These are phyloP conservation scores for Stagonosporopsis rhizophila DNA, from an alignment of 2,329 filamentous ascomycete genomes.

Conservation along the genomic window DNA sequence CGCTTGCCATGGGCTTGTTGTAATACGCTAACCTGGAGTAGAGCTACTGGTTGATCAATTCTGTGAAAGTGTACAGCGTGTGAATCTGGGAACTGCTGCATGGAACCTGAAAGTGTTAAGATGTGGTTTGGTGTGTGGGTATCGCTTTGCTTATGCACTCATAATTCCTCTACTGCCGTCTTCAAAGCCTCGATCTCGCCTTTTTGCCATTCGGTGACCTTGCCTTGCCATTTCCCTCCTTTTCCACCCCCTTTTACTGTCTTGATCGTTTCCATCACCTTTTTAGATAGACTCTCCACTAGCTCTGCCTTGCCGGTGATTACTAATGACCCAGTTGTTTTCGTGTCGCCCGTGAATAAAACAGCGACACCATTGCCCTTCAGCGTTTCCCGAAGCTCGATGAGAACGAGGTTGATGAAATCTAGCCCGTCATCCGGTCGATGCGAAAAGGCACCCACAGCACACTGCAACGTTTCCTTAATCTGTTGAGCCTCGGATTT, in stretches of 20 bases:
- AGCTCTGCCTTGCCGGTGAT: constrained; percentile 37
- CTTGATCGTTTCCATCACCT: constrained; percentile 36
- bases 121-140: constrained; percentile 1
- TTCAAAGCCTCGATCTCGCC: constrained; percentile 41
- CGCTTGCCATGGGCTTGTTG: neutral
- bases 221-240: constrained; percentile 46
- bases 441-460: constrained; percentile 31
- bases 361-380: constrained; percentile 36
- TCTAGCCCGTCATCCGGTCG: constrained; percentile 39
- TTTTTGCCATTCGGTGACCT: constrained; percentile 43
- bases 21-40: constrained; percentile 22
- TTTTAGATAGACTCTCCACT: constrained; percentile 32
- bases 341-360: constrained; percentile 39
- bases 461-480: constrained; percentile 23
- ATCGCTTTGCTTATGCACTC: constrained; percentile 2
- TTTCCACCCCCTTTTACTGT: constrained; percentile 43
- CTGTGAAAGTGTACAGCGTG: constrained; percentile 48
- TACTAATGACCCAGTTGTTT: constrained; percentile 35
- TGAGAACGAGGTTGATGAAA: constrained; percentile 38
- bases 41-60: constrained; percentile 51
- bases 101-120: neutral
- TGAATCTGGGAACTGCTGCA: constrained; percentile 8
- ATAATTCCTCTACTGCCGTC: constrained; percentile 24
- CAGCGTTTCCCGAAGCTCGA: constrained; percentile 36
- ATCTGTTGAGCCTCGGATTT: constrained; percentile 37